Percentiles rank a stretch among this genome's conserved stretches.
Evolutionary conservation across 2,329 filamentous ascomycete species (phyloP).

Genomic region (Leptosphaerulina australis): DNA sequence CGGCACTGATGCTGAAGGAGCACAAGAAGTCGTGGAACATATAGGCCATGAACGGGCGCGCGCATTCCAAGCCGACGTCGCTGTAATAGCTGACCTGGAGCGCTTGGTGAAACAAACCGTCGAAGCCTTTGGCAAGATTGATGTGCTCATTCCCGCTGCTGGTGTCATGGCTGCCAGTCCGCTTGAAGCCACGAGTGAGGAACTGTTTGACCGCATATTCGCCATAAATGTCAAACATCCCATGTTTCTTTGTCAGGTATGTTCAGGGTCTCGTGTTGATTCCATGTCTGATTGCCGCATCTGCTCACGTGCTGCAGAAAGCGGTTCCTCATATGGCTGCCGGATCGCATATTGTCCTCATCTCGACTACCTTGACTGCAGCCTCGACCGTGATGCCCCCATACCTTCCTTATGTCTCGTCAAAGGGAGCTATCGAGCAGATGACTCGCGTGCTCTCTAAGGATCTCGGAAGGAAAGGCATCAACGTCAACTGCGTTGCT

Average conservation of each 20-base stretch:
- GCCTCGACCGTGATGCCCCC: slow-evolving; percentile 25
- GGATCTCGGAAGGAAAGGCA: slow-evolving; percentile 59
- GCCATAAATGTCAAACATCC: slow-evolving; percentile 59
- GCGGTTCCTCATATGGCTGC: slow-evolving; percentile 29
- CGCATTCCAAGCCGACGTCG: slow-evolving; percentile 63
- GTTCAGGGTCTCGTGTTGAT: too few species aligned
- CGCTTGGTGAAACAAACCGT: slow-evolving; percentile 42
- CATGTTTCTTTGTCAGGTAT: slow-evolving; percentile 34
- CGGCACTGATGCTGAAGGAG: slow-evolving; percentile 60
- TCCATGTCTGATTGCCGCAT: too few species aligned
- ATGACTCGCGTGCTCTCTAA: slow-evolving; percentile 62
- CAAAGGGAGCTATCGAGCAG: slow-evolving; percentile 67
- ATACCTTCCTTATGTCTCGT: slow-evolving; percentile 55
- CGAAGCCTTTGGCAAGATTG: slow-evolving; percentile 56
- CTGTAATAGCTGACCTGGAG: slow-evolving; percentile 57
- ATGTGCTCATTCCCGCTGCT: slow-evolving; percentile 65
- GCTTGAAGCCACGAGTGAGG: slow-evolving; percentile 65
- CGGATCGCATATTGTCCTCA: slow-evolving; percentile 25
- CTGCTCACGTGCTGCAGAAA: slow-evolving; percentile 50
- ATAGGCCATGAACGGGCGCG: slow-evolving; percentile 57
- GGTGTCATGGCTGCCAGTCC: slow-evolving; percentile 55
- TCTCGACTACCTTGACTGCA: slow-evolving; percentile 29
- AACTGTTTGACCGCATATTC: slow-evolving; percentile 68
- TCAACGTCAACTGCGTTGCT: slow-evolving; percentile 59
- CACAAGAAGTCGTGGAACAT: slow-evolving; percentile 59